phyloP scores from a whole-genome alignment of 176 grass and related monocot genomes.

The Oryza punctata region DNA sequence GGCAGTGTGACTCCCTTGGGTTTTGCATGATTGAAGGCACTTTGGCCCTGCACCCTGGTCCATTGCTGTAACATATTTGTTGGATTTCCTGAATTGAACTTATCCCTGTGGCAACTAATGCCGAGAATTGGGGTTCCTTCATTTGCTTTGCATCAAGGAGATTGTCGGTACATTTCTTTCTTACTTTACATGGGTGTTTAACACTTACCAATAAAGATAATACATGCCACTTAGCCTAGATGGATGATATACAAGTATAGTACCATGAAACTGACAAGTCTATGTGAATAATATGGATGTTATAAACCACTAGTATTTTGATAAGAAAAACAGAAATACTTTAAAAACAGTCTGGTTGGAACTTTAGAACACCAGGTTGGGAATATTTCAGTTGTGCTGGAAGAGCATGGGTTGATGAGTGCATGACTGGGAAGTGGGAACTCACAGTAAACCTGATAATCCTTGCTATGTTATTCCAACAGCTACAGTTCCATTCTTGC shows the following conservation, averaged over 20 bases:
- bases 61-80: neutral
- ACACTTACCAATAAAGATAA: neutral
- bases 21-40: neutral
- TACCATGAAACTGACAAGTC: neutral
- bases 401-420: too few relatives aligned
- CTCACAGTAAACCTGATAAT: too few relatives aligned
- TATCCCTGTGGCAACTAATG: neutral
- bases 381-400: too few relatives aligned
- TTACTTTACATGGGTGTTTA: neutral
- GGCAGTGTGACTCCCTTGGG: neutral
- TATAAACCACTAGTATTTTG: neutral
- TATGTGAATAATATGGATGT: neutral
- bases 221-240: neutral
- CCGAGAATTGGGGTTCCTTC: neutral
- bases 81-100: neutral
- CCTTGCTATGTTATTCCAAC: too few relatives aligned
- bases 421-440: too few relatives aligned
- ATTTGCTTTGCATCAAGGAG: neutral
- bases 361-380: neutral
- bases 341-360: neutral
- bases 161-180: neutral
- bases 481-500: too few relatives aligned
- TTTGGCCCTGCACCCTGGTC: slow-evolving; percentile 7
- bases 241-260: neutral
- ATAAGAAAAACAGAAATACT: neutral